Evolutionary conservation across 2,329 filamentous ascomycete genomes (phyloP).

Genomic region (Helicocarpus griseus): DNA sequence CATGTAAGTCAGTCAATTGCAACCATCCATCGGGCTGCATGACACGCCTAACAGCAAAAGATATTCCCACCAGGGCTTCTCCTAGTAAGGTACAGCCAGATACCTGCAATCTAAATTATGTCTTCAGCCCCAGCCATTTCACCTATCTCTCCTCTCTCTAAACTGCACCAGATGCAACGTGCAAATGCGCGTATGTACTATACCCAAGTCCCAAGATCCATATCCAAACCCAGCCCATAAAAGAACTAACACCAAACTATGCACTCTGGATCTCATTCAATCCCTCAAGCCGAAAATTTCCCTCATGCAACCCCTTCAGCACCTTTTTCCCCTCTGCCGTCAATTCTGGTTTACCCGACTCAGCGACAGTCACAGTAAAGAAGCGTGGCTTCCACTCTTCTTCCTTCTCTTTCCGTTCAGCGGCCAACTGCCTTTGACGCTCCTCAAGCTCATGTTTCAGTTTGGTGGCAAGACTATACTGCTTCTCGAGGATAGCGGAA

Average conservation of each 20-base stretch:
- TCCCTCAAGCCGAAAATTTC: conserved; percentile 41
- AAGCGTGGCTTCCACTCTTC: conserved; percentile 77
- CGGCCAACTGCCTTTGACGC: conserved; percentile 71
- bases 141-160: no score
- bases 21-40: no score
- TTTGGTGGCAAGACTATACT: conserved; percentile 73
- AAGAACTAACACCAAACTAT: not conserved
- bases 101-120: no score
- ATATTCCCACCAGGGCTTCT: no score
- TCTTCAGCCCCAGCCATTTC: no score
- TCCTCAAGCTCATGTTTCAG: conserved; percentile 91
- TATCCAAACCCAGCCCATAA: no score
- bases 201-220: no score
- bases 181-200: no score
- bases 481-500: conserved; percentile 70
- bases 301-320: conserved; percentile 46
- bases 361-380: conserved; percentile 58
- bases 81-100: no score
- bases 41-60: no score
- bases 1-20: not conserved
- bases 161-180: no score
- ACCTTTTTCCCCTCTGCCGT: conserved; percentile 52
- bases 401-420: conserved; percentile 61
- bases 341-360: conserved; percentile 52
- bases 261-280: conserved; percentile 12